Percentiles rank a stretch among this genome's conserved stretches.
Conservation (phyloP, 352 stramenopile species). For the Globisporangium emineosum region DNA sequence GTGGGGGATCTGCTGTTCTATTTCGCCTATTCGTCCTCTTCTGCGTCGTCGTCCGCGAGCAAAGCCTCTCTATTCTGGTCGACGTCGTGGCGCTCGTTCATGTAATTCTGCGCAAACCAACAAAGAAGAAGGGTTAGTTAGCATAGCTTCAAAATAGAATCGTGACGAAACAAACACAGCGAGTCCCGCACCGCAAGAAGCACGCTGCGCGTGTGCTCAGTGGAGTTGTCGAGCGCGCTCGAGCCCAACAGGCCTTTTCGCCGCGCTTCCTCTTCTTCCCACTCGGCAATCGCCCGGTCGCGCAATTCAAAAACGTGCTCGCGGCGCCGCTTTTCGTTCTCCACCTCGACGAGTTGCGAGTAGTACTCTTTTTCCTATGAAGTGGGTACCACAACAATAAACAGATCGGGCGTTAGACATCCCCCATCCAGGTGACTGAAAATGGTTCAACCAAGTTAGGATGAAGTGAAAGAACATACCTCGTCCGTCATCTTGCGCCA, state of each 20-base stretch:
- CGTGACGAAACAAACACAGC: background rate
- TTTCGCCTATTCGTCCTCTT: slow-evolving; percentile 27
- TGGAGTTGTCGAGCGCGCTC: slow-evolving; percentile 46
- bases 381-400: too few relatives aligned
- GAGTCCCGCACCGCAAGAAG: slow-evolving; percentile 67
- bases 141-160: background rate
- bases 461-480: too few relatives aligned
- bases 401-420: background rate
- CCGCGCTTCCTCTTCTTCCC: slow-evolving; percentile 74
- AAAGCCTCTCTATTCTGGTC: slow-evolving; percentile 44
- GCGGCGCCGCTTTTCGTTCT: slow-evolving; percentile 77
- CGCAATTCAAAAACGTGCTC: slow-evolving; percentile 69
- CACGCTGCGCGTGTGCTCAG: slow-evolving; percentile 61
- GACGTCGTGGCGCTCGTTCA: slow-evolving; percentile 73
- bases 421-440: background rate
- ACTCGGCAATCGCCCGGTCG: slow-evolving; percentile 67
- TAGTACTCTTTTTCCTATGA: slow-evolving; percentile 75
- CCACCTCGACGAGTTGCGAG: slow-evolving; percentile 61
- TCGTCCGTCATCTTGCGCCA: slow-evolving; percentile 80
- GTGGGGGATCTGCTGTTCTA: background rate
- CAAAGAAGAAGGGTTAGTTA: background rate
- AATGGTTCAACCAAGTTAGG: background rate
- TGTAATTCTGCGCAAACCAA: slow-evolving; percentile 48
- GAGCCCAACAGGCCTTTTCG: slow-evolving; percentile 58
- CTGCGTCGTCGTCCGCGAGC: slow-evolving; percentile 36